phyloP scores from a whole-genome alignment of 106 monocot genomes.

The Vanilla planifolia region DNA sequence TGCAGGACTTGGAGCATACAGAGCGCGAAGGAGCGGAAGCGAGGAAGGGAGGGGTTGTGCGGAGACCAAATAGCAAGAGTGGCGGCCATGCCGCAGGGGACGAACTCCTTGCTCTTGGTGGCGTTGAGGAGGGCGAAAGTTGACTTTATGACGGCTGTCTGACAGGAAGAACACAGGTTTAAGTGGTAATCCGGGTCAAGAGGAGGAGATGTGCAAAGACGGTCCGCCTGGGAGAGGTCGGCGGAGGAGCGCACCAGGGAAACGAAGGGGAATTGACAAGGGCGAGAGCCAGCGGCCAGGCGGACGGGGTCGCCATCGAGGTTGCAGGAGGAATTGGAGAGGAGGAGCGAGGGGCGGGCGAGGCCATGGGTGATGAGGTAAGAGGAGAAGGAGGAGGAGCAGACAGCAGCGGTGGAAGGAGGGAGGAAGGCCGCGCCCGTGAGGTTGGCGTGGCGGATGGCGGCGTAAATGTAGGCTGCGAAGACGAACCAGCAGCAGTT shows the following conservation, averaged over 20 bases:
- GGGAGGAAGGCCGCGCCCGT: constrained; percentile 65
- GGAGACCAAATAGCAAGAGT: constrained; percentile 45
- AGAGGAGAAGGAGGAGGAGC: constrained; percentile 42
- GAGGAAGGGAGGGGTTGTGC: constrained; percentile 15
- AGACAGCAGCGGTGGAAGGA: constrained; percentile 17
- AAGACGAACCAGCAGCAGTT: constrained; percentile 84
- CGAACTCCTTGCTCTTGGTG: constrained; percentile 38
- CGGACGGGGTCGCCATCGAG: constrained; percentile 25
- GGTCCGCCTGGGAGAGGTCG: constrained; percentile 28
- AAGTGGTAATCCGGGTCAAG: constrained; percentile 9
- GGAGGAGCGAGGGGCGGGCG: constrained; percentile 42
- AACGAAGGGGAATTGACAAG: constrained; percentile 44
- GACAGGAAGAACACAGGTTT: constrained; percentile 38
- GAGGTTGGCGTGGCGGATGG: constrained; percentile 42
- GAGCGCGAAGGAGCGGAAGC: constrained; percentile 37
- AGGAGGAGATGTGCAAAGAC: constrained; percentile 20
- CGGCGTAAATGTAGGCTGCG: constrained; percentile 64
- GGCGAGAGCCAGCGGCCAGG: constrained; percentile 28
- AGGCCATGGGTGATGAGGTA: constrained; percentile 40
- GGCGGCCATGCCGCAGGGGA: constrained; percentile 61
- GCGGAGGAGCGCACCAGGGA: constrained; percentile 19
- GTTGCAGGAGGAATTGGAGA: constrained; percentile 23
- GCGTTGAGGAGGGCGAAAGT: constrained; percentile 29
- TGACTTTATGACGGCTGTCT: constrained; percentile 34
- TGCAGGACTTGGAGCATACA: constrained; percentile 49